These are phyloP conservation scores for Testicularia cyperi DNA, from an alignment of 1,284 basidiomycete genomes.

Conservation along the genomic window DNA sequence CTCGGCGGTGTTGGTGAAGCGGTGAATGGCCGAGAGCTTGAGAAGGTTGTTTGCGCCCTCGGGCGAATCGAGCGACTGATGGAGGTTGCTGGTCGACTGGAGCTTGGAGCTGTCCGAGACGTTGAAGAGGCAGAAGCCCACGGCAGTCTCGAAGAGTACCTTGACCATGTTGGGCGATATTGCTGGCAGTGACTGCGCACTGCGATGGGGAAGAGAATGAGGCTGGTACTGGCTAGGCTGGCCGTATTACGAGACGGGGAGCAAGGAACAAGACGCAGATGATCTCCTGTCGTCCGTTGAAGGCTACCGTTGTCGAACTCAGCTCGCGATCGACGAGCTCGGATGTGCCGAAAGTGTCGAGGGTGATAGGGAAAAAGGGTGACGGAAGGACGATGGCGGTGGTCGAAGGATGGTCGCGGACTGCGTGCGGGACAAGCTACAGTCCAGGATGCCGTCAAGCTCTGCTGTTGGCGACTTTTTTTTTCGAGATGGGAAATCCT, in stretches of 20 bases:
- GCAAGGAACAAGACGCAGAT: too few relatives aligned
- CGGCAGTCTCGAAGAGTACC: constrained; percentile 59
- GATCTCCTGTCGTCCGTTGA: too few relatives aligned
- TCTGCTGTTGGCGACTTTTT: neutral
- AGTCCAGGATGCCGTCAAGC: neutral
- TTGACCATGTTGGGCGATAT: constrained; percentile 47
- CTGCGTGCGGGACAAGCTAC: too few relatives aligned
- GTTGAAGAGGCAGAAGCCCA: constrained; percentile 96
- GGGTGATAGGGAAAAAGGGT: too few relatives aligned
- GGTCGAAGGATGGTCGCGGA: too few relatives aligned
- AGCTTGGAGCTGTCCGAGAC: constrained; percentile 86
- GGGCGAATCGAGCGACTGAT: constrained; percentile 88
- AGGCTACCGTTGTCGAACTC: too few relatives aligned
- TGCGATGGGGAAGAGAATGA: neutral
- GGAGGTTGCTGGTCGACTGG: constrained; percentile 74
- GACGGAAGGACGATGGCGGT: too few relatives aligned
- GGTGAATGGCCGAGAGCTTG: constrained; percentile 91
- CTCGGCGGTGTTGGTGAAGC: constrained; percentile 90
- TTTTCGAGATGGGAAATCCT: too few relatives aligned
- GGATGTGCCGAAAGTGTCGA: too few relatives aligned
- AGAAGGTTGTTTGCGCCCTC: constrained; percentile 78
- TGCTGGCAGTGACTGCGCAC: neutral
- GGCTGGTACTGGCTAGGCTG: too few relatives aligned
- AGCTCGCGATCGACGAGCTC: too few relatives aligned
- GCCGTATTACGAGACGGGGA: too few relatives aligned